Conservation (phyloP, 306 rosid genomes). For the Medicago ruthenica region DNA sequence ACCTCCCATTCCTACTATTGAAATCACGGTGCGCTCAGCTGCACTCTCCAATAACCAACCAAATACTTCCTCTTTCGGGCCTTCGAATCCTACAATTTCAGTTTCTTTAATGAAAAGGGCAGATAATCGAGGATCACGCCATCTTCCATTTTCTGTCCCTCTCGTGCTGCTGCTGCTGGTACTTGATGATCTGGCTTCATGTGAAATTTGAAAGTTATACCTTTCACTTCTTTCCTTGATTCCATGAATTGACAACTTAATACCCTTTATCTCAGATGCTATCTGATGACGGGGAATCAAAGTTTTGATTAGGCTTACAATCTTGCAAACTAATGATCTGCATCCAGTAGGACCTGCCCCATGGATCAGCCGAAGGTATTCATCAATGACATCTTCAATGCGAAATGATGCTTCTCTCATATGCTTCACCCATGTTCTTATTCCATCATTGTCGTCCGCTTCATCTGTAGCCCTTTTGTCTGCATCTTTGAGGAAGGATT, state of each 20-base stretch:
- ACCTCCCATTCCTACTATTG: conserved; percentile 26
- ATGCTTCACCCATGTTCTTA: background rate
- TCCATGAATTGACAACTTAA: background rate
- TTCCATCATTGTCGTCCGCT: background rate
- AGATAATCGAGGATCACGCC: conserved; percentile 13
- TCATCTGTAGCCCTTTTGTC: background rate
- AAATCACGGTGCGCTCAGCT: conserved; percentile 7
- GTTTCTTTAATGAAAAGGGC: conserved; percentile 14
- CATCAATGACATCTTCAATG: background rate
- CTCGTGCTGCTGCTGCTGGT: background rate
- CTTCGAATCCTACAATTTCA: conserved; percentile 1
- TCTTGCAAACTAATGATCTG: background rate
- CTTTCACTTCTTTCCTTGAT: background rate
- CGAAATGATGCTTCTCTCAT: conserved; percentile 2
- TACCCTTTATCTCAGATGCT: background rate
- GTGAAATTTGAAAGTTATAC: background rate
- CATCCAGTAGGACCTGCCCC: background rate
- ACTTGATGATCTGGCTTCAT: background rate
- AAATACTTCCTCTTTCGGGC: background rate
- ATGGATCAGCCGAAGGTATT: background rate
- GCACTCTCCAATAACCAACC: conserved; percentile 12
- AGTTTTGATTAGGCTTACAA: background rate
- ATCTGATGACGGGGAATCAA: background rate
- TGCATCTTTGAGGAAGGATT: background rate
- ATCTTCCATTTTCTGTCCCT: conserved; percentile 7